Base-by-base conservation (phyloP, 1,139 yeast species). In the Lodderomyces metapsilosis region DNA sequence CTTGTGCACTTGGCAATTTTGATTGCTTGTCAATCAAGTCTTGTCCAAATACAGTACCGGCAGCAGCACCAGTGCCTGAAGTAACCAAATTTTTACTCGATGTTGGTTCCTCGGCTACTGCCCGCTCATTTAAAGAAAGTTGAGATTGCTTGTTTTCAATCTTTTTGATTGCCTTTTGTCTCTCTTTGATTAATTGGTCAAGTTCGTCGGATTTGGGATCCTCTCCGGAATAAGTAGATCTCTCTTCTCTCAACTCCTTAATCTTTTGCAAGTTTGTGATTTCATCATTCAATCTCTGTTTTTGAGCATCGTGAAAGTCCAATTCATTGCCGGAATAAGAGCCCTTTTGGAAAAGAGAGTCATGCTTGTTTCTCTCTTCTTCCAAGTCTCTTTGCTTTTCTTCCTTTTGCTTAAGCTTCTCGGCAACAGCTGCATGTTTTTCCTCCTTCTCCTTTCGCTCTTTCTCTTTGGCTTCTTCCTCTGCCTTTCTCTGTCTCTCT, bases 191-290 rank as follows among this genome's bases (percentile, higher is more conserved):
- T 46, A 67, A 58, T 40, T 59, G 56, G 31, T 58, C 64, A 36
- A 64, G 41, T 33, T 61, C 59, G 36, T 50, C 43, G 37, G 58
- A 59, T 28, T 55, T 53, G 23, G 51, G 50, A 37, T 61, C 59
- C 43, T 62, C 59, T 33, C 48, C 52, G n/a, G 67, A 53, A 45
- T 66, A 61, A 45, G 61, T 58, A 4, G 61, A 61, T 49, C 64
- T 67, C 45, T 68, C 71, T 53, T 64, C 72, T 52, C 71, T 63
- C 49, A 68, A 64, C 39, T 61, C 59, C 45, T 63, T 58, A 44
- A 68, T 66, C 43, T 66, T 65, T 50, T 64, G 64, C 59, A 67
- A 62, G 49, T 66, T 65, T 34, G 58, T 69, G 44, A 67, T 70
- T 51, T 68, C 74, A 44, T 65, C 71, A 42, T 60, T 45, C 37